Percentiles rank a stretch among this genome's conserved stretches.
Evolutionary conservation across 164 flowering plant species (phyloP).

Genomic region (Vitis amurensis): DNA sequence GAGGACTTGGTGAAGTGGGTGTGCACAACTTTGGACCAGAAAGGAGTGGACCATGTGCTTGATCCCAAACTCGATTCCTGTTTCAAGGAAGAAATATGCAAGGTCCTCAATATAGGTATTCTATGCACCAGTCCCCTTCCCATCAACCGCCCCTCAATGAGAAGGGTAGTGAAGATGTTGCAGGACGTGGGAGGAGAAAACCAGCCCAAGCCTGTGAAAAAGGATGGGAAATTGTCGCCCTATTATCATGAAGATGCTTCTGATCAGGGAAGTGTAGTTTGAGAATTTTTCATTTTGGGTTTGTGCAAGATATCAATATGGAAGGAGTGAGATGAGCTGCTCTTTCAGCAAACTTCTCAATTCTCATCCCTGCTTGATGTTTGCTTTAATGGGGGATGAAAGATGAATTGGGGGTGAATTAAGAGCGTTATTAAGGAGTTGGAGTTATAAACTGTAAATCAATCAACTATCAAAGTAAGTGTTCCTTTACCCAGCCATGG

Average conservation of each 20-base stretch:
- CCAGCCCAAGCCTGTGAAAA: slow-evolving; percentile 35
- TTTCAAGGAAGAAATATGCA: slow-evolving; percentile 78
- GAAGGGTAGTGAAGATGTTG: slow-evolving; percentile 81
- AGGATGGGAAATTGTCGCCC: slow-evolving; percentile 81
- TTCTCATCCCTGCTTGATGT: slow-evolving; percentile 1
- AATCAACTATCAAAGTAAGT: neutral
- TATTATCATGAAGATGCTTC: slow-evolving; percentile 78
- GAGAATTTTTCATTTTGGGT: slow-evolving; percentile 15
- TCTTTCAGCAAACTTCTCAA: neutral
- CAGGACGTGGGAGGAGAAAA: slow-evolving; percentile 55
- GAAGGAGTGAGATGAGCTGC: slow-evolving; percentile 7
- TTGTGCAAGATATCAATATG: neutral
- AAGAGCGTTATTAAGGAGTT: neutral
- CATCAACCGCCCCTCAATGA: slow-evolving; percentile 91
- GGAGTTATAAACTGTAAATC: neutral
- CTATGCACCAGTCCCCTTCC: slow-evolving; percentile 93
- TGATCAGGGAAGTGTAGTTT: slow-evolving; percentile 75
- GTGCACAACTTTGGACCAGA: slow-evolving; percentile 72
- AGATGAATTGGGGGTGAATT: neutral
- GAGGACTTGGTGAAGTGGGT: slow-evolving; percentile 97
- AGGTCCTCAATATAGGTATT: slow-evolving; percentile 75
- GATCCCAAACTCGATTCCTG: slow-evolving; percentile 77
- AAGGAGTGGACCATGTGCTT: slow-evolving; percentile 72
- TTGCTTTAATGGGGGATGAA: neutral
- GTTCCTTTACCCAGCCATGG: neutral